Conservation (phyloP, 768 basidiomycete species). For the Leucogyrophana mollusca region DNA sequence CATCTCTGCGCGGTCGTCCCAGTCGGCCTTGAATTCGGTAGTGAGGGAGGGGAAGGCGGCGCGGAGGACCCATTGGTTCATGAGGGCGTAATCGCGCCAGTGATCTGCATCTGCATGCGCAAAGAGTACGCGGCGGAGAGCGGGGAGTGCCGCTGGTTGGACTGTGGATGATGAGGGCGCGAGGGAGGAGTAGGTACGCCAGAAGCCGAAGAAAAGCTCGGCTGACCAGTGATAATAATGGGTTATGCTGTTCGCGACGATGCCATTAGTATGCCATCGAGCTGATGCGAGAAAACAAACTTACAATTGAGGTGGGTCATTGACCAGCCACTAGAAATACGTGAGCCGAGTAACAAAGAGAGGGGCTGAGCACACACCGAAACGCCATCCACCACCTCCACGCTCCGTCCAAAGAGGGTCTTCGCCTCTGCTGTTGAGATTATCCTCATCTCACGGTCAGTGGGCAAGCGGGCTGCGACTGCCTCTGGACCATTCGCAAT, state of each 20-base stretch:
- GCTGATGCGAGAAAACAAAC: constrained; percentile 24
- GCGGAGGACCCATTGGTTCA: constrained; percentile 88
- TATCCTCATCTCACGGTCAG: constrained; percentile 75
- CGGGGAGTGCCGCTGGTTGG: constrained; percentile 50
- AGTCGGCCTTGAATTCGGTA: constrained; percentile 82
- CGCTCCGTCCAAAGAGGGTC: constrained; percentile 68
- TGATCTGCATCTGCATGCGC: constrained; percentile 68
- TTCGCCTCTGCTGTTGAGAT: constrained; percentile 68
- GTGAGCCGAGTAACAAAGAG: neutral
- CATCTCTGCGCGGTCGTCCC: constrained; percentile 74
- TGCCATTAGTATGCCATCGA: constrained; percentile 2
- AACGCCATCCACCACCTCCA: constrained; percentile 74
- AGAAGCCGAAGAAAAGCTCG: constrained; percentile 89
- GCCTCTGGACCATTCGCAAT: constrained; percentile 60
- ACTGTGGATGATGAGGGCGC: constrained; percentile 41
- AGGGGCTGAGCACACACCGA: constrained; percentile 45
- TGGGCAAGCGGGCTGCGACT: constrained; percentile 62
- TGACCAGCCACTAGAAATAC: constrained; percentile 62
- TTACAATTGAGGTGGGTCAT: constrained; percentile 85
- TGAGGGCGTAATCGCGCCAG: constrained; percentile 89
- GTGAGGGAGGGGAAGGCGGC: constrained; percentile 77
- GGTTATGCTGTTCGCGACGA: constrained; percentile 54
- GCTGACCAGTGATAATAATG: constrained; percentile 96
- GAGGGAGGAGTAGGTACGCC: constrained; percentile 85
- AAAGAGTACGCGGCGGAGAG: constrained; percentile 75